Evolutionary conservation across 2,329 filamentous ascomycete genomes (phyloP), one percentile per base, ranked within the genome.

Genomic region (Didymella glomerata): DNA sequence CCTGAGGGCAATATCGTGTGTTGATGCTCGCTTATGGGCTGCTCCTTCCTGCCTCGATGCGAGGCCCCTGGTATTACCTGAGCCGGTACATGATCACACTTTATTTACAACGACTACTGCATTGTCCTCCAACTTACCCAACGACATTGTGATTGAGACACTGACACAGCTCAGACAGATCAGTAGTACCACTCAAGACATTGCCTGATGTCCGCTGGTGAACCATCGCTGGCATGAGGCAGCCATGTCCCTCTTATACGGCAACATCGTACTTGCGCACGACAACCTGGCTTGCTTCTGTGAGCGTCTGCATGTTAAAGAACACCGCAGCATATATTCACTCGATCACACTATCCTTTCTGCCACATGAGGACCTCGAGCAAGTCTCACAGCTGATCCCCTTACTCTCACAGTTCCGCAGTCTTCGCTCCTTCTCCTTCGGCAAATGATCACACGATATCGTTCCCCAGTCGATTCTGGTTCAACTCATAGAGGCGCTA

Each of bases 161-260:
- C 5, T 53, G 16, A 46, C 41, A 38, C 49, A 53, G 8, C 30
- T 53, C 40, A 53, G 38, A 27, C 40, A 16, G 16, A 28, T 14
- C 28, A 38, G 49, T 27, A 41, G 46, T 14, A 53, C 30, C 20
- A 46, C 49, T 38, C 49, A 53, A 28, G 41, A 46, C n/a, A 40
- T 46, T 16, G 20, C 28, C 16, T 38, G 41, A 46, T 53, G 49
- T 45, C 22, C 25, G 22, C 22, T 38, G 8, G 41, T 53, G 22
- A 46, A 38, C 22, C 40, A 27, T 25, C 10, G 10, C 24, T 53
- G 49, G 49, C 28, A n/a, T 11, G 49, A 52, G 18, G 40, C 30
- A 11, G 32, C 28, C n/a, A 52, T 28, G 9, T 28, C 49, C 25
- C 40, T 52, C 32, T 36, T 52, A 0, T 52, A 52, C 40, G 49